phyloP scores from a whole-genome alignment of 2,329 filamentous ascomycete genomes.

The Epichloe hybrida region DNA sequence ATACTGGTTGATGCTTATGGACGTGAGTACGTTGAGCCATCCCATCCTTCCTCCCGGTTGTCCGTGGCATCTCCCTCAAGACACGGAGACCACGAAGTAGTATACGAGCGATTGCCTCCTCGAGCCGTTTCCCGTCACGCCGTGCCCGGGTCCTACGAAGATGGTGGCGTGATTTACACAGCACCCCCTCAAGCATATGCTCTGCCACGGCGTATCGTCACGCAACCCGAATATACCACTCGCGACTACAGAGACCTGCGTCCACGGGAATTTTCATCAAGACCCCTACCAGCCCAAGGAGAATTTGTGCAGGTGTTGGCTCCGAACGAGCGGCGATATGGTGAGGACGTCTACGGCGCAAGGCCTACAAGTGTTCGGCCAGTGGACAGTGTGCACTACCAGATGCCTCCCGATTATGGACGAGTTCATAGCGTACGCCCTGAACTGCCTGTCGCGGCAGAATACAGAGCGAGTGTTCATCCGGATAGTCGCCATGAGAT shows the following conservation, averaged over 20 bases:
- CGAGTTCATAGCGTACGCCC: conserved; percentile 31
- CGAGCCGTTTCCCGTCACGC: conserved; percentile 39
- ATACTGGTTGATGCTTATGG: conserved; percentile 76
- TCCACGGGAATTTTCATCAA: conserved; percentile 43
- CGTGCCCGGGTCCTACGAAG: conserved; percentile 31
- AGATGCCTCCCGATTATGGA: conserved; percentile 27
- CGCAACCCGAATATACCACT: conserved; percentile 44
- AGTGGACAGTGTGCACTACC: conserved; percentile 28
- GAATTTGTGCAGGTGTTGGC: conserved; percentile 37
- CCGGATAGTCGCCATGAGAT: conserved; percentile 16
- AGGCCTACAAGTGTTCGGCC: conserved; percentile 47
- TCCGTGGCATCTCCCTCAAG: conserved; percentile 37
- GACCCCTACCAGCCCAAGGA: conserved; percentile 27
- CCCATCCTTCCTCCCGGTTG: conserved; percentile 30
- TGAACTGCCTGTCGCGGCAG: conserved; percentile 15
- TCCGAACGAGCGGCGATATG: conserved; percentile 24
- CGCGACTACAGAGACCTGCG: conserved; percentile 40
- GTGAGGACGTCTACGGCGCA: conserved; percentile 36
- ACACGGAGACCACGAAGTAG: conserved; percentile 36
- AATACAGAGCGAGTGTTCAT: conserved; percentile 16
- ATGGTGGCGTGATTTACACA: conserved; percentile 36
- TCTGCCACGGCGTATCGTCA: conserved; percentile 43
- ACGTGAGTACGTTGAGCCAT: conserved; percentile 57
- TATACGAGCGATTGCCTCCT: conserved; percentile 52
- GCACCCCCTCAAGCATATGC: conserved; percentile 37